Percentiles rank a stretch among this genome's conserved stretches.
phyloP scores from a whole-genome alignment of 2,329 filamentous ascomycete species.

The Diaporthe amygdali region DNA sequence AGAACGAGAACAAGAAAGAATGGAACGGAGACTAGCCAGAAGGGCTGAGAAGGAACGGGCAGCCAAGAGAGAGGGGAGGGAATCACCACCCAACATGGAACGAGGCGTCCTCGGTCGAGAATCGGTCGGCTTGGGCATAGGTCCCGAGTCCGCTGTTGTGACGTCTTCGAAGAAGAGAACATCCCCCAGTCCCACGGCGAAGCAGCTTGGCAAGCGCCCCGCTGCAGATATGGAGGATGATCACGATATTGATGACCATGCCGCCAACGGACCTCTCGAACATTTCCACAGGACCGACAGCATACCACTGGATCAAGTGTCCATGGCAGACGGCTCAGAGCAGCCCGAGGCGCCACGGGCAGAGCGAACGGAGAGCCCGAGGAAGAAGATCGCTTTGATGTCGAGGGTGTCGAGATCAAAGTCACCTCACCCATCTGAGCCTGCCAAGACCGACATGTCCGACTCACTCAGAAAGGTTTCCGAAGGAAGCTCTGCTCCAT shows the following conservation, averaged over 20 bases:
- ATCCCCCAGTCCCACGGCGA: conserved; percentile 35
- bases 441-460: conserved; percentile 52
- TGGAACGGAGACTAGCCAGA: conserved; percentile 68
- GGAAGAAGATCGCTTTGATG: conserved; percentile 45
- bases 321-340: conserved; percentile 26
- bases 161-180: conserved; percentile 61
- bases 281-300: conserved; percentile 57
- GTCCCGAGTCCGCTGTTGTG: conserved; percentile 58
- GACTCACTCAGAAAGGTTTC: conserved; percentile 60
- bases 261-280: conserved; percentile 27
- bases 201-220: conserved; percentile 37
- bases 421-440: conserved; percentile 49
- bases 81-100: conserved; percentile 62
- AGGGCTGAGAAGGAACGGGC: conserved; percentile 70
- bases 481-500: conserved; percentile 52
- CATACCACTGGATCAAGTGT: conserved; percentile 40
- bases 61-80: conserved; percentile 60
- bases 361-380: conserved; percentile 36
- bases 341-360: conserved; percentile 27
- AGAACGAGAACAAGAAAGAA: conserved; percentile 68
- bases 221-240: conserved; percentile 26
- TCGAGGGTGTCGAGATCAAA: conserved; percentile 55
- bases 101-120: conserved; percentile 66
- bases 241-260: conserved; percentile 21
- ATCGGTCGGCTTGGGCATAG: conserved; percentile 59